Base-by-base conservation (phyloP, 1,284 basidiomycete species). In the Inonotus hispidus region DNA sequence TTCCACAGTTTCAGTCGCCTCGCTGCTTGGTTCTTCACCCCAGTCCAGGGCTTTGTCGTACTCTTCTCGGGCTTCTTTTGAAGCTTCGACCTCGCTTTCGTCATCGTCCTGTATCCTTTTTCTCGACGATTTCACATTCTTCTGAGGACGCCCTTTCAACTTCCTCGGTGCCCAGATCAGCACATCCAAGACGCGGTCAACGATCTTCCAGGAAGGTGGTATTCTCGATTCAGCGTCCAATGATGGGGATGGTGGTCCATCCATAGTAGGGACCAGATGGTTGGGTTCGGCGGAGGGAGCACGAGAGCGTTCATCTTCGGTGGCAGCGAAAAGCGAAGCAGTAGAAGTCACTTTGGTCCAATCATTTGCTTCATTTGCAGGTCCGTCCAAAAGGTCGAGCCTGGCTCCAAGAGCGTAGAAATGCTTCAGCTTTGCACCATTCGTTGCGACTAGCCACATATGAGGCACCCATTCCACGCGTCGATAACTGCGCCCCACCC, bases 391-490 rank as follows among this genome's bases (percentile, higher is more conserved):
- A 35, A 94, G 75, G 27, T 84, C 77, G n/a, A 93, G 80, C 66
- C 80, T 83, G 0, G 89, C 77, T 1, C 93, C 93, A 19, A 79
- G 77, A 6, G 72, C 67, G 37, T 96, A 77, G 72, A 96, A 98
- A 71, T 91, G 83, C 65, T 85, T 84, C 59, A 97, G 75, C 68
- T 87, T 91, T 14, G 71, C 69, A 3, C 73, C 69, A 53, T 84
- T 77, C 8, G 82, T 84, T 2, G 88, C 82, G 32, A 85, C 75
- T 0, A 97, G 76, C 92, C 92, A 97, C 74, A 89, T 86, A 69
- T 96, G 94, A 19, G 93, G 89, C 1, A 95, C 92, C 94, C 94
- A 96, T 66, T 86, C 77, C 49, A 83, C 77, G 60, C 92, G 84
- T 56, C 88, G 77, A 72, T 90, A 95, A 64, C 92, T 88, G 61